phyloP scores from a whole-genome alignment of 108 stramenopile species.

The Cyclotella kingstonii region DNA sequence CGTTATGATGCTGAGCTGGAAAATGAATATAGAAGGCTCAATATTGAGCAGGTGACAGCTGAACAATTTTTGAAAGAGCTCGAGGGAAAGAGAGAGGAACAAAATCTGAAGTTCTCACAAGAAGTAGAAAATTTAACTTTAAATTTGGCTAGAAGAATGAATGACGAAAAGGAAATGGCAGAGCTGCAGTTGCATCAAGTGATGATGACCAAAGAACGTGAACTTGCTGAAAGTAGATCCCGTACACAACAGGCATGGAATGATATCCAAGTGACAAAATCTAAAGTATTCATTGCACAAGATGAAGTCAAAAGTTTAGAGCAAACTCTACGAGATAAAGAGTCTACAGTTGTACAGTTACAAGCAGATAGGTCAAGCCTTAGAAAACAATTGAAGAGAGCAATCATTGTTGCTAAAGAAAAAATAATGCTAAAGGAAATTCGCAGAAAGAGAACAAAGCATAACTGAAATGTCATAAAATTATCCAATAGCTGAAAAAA shows the following conservation, averaged over 20 bases:
- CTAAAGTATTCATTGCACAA: constrained; percentile 17
- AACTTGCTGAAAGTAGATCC: constrained; percentile 12
- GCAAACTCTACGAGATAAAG: constrained; percentile 10
- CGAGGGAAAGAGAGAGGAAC: constrained; percentile 12
- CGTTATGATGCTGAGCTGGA: constrained; percentile 34
- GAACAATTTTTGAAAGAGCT: constrained; percentile 20
- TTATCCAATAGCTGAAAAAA: no score
- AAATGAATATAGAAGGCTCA: constrained; percentile 13
- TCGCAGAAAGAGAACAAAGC: constrained; percentile 9
- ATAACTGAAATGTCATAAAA: no score
- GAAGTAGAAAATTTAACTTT: constrained; percentile 22
- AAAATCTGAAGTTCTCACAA: constrained; percentile 7
- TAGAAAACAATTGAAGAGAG: constrained; percentile 29
- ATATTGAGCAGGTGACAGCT: constrained; percentile 7
- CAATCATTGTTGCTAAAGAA: constrained; percentile 10
- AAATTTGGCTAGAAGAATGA: constrained; percentile 16
- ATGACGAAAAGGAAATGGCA: constrained; percentile 21
- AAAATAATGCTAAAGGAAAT: constrained; percentile 15
- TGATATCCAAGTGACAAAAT: constrained; percentile 22
- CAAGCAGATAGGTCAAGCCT: constrained; percentile 36
- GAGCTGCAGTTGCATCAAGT: constrained; percentile 15
- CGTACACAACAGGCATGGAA: constrained; percentile 20
- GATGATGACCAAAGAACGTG: constrained; percentile 17
- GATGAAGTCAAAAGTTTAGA: constrained; percentile 18
- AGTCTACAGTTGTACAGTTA: constrained; percentile 6